Conservation (phyloP, 805 yeast genomes). For the Nakazawaea siamensis region DNA sequence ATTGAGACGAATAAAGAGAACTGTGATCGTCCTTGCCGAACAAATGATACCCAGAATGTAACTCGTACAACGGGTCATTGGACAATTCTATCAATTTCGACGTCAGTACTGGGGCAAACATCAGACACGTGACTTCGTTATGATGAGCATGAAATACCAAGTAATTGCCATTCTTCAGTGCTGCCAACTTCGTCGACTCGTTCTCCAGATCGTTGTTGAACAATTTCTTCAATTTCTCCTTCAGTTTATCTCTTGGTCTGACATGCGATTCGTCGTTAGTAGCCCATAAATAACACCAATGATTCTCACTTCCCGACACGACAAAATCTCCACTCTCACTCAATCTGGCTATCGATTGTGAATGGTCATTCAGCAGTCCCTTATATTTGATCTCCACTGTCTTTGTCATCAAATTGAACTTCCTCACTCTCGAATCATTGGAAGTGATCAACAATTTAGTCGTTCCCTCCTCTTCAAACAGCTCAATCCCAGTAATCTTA, state of each 20-base stretch:
- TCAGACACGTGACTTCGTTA: conserved; percentile 63
- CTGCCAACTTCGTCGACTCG: neutral
- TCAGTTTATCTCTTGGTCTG: conserved; percentile 14
- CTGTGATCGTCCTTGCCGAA: neutral
- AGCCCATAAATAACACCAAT: conserved; percentile 80
- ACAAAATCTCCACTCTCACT: conserved; percentile 52
- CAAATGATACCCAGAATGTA: conserved; percentile 21
- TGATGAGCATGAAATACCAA: conserved; percentile 73
- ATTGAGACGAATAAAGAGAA: neutral
- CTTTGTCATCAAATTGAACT: conserved; percentile 47
- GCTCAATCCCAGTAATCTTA: conserved; percentile 70
- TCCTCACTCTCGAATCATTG: conserved; percentile 72
- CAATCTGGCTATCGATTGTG: conserved; percentile 62
- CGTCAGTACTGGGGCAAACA: conserved; percentile 70
- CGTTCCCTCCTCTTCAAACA: conserved; percentile 20
- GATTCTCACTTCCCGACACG: conserved; percentile 81
- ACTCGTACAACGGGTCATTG: conserved; percentile 72
- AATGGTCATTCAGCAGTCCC: conserved; percentile 63
- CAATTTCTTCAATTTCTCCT: conserved; percentile 5
- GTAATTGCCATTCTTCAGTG: conserved; percentile 48
- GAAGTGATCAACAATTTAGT: conserved; percentile 51
- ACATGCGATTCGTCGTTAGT: conserved; percentile 21
- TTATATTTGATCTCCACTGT: conserved; percentile 59
- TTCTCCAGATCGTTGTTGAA: neutral
- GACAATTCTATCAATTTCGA: conserved; percentile 58